A percentile compares a stretch with the other conserved stretches of the same genome.
phyloP scores from a whole-genome alignment of 1,284 basidiomycete species.

The Irpex rosettiformis region DNA sequence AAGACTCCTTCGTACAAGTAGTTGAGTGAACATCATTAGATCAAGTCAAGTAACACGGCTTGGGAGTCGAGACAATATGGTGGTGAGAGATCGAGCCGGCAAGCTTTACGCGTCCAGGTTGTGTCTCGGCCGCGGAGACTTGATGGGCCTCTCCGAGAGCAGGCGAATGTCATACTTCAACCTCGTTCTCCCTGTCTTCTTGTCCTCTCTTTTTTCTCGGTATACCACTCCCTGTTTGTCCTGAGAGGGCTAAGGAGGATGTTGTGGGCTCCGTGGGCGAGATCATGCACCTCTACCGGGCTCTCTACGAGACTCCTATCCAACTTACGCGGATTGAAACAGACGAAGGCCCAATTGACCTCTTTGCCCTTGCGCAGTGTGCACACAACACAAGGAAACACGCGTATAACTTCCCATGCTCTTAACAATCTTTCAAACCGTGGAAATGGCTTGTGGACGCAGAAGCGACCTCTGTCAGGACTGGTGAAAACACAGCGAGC shows the following conservation, averaged over 20 bases:
- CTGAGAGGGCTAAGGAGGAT: not conserved
- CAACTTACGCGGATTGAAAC: not conserved
- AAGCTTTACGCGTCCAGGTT: not conserved
- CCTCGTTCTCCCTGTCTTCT: not conserved
- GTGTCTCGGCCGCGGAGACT: not conserved
- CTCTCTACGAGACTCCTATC: not conserved
- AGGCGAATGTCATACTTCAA: not conserved
- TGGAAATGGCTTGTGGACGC: not conserved
- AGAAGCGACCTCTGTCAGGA: conserved; percentile 6
- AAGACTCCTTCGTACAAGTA: conserved; percentile 24
- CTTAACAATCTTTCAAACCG: not conserved
- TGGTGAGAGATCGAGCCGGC: conserved; percentile 1
- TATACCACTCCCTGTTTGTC: not conserved
- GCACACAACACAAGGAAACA: not conserved
- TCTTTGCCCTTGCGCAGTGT: not conserved
- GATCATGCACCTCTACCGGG: not conserved
- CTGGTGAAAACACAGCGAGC: not conserved
- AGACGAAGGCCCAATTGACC: not conserved
- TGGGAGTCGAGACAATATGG: conserved; percentile 9
- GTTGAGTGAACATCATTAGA: conserved; percentile 28
- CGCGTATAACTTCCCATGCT: not conserved
- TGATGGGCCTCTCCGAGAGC: conserved; percentile 1
- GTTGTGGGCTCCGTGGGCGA: not conserved
- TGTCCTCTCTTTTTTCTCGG: not conserved
- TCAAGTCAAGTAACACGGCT: not conserved